Percentiles rank a stretch among this genome's conserved stretches.
These are phyloP conservation scores for Cryptococcus amylolentus DNA, from an alignment of 1,284 basidiomycete genomes.

Conservation along the genomic window DNA sequence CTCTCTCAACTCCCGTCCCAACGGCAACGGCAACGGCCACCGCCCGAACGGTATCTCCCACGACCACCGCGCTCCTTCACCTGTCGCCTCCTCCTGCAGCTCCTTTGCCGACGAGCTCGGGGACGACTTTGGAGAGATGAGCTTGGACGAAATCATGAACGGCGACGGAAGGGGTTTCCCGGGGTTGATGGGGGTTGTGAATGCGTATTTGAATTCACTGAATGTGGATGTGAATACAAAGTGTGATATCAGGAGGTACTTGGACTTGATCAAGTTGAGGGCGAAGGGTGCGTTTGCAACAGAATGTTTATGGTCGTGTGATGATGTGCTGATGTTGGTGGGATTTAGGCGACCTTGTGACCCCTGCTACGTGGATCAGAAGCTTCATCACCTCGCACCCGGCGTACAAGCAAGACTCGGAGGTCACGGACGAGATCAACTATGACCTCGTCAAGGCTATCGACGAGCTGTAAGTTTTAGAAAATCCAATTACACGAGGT, in stretches of 20 bases:
- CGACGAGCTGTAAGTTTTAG: conserved; percentile 74
- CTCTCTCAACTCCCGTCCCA: conserved; percentile 6
- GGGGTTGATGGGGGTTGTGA: conserved; percentile 79
- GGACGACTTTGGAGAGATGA: conserved; percentile 86
- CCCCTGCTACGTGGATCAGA: conserved; percentile 89
- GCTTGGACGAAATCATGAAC: conserved; percentile 88
- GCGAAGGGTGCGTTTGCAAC: conserved; percentile 65
- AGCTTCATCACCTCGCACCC: conserved; percentile 87
- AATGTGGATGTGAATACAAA: conserved; percentile 68
- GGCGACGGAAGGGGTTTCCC: conserved; percentile 74
- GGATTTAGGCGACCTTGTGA: conserved; percentile 68
- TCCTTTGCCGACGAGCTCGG: conserved; percentile 50
- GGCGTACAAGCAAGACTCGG: conserved; percentile 84
- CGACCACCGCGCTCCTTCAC: conserved; percentile 7
- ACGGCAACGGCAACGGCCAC: conserved; percentile 8
- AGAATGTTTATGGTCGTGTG: not conserved
- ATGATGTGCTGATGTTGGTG: not conserved
- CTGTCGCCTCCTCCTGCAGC: conserved; percentile 29
- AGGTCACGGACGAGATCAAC: conserved; percentile 85
- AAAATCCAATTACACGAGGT: not conserved
- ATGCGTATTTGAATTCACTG: conserved; percentile 81
- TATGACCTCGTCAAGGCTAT: conserved; percentile 87
- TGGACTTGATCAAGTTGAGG: conserved; percentile 72
- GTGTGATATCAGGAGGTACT: conserved; percentile 67
- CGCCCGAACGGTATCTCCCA: conserved; percentile 6